Evolutionary conservation across 2,329 filamentous ascomycete genomes (phyloP).

Genomic region (Fusarium guadeloupense): DNA sequence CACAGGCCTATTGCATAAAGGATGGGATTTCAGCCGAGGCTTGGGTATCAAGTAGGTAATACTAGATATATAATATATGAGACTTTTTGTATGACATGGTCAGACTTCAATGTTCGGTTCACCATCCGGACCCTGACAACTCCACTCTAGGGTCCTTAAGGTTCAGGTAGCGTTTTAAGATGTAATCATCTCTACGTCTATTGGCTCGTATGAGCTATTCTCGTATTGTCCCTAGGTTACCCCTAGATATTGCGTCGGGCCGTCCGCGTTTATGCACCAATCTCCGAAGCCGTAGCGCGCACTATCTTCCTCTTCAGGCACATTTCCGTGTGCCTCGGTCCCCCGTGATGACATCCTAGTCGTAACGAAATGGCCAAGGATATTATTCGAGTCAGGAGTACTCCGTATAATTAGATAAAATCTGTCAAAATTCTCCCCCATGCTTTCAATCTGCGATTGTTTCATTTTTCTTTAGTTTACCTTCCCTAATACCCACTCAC

Average conservation of each 20-base stretch:
- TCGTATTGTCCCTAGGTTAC: constrained; percentile 1
- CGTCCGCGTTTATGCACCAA: constrained; percentile 13
- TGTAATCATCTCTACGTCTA: constrained; percentile 7
- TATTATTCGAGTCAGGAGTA: neutral
- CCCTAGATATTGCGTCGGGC: constrained; percentile 3
- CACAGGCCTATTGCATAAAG: neutral
- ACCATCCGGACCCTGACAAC: neutral
- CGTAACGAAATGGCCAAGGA: neutral
- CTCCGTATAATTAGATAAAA: constrained; percentile 9
- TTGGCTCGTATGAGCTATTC: constrained; percentile 3
- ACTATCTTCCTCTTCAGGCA: constrained; percentile 8
- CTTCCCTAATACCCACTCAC: neutral
- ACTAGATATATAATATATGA: too few relatives aligned
- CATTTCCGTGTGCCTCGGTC: constrained; percentile 31
- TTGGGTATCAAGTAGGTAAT: too few relatives aligned
- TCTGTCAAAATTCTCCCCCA: neutral
- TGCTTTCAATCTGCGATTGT: neutral
- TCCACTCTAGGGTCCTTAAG: constrained; percentile 7
- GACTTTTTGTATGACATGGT: neutral
- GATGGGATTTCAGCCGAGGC: too few relatives aligned
- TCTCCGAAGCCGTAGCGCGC: neutral
- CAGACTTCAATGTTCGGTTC: neutral
- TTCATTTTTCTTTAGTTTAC: neutral
- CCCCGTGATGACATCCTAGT: constrained; percentile 17
- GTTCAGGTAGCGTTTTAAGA: constrained; percentile 17